Percentiles rank a stretch among this genome's conserved stretches.
These are phyloP conservation scores for Fusarium denticulatum DNA, from an alignment of 2,329 filamentous ascomycete species.

Conservation along the genomic window DNA sequence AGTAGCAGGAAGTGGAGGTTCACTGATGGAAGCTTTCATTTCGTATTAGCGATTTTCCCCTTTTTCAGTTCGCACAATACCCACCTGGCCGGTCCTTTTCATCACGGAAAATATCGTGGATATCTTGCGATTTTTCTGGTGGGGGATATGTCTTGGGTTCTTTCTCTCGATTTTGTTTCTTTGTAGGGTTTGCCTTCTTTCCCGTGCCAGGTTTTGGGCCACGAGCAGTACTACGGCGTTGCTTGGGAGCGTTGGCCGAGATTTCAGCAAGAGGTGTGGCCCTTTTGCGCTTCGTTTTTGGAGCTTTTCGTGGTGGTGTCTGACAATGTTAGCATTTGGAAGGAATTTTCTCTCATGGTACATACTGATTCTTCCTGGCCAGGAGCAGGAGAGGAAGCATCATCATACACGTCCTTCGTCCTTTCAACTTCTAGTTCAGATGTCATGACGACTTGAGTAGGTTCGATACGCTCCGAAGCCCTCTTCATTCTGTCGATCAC, in stretches of 20 bases:
- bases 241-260: conserved; percentile 49
- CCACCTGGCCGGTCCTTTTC: conserved; percentile 42
- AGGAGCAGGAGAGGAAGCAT: conserved; percentile 61
- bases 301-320: conserved; percentile 46
- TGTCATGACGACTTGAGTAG: conserved; percentile 72
- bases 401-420: conserved; percentile 68
- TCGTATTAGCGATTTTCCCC: conserved; percentile 24
- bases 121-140: conserved; percentile 32
- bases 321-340: conserved; percentile 16
- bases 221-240: conserved; percentile 37
- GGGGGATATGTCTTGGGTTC: conserved; percentile 12
- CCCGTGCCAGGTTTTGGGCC: conserved; percentile 17
- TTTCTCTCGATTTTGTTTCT: conserved; percentile 26
- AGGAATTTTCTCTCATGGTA: background rate
- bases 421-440: conserved; percentile 60
- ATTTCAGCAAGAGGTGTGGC: conserved; percentile 48
- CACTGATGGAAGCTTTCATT: conserved; percentile 38
- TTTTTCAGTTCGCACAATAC: background rate
- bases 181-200: conserved; percentile 33
- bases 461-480: conserved; percentile 71
- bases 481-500: conserved; percentile 74
- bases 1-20: conserved; percentile 33
- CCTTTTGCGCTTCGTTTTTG: conserved; percentile 47
- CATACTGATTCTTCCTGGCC: conserved; percentile 57
- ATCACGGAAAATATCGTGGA: conserved; percentile 47